phyloP scores from a whole-genome alignment of 176 grass and related monocot species.

The Leersia perrieri region DNA sequence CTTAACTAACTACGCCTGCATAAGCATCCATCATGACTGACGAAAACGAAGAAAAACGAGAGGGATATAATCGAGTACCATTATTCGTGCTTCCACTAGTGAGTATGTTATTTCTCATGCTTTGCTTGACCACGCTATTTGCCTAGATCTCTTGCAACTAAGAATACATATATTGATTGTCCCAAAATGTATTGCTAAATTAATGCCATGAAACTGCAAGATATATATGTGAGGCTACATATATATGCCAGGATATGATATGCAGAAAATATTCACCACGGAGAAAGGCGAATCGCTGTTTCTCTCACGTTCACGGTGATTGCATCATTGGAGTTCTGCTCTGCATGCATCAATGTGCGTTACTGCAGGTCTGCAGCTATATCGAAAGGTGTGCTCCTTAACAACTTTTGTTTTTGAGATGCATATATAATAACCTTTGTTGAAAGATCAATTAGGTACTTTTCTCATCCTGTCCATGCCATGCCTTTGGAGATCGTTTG shows the following conservation, averaged over 20 bases:
- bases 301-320: slow-evolving; percentile 29
- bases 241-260: neutral
- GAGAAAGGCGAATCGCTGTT: slow-evolving; percentile 40
- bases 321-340: slow-evolving; percentile 32
- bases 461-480: slow-evolving; percentile 36
- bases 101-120: neutral
- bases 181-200: neutral
- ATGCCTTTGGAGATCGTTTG: slow-evolving; percentile 36
- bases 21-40: slow-evolving; percentile 17
- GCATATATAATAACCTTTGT: slow-evolving; percentile 37
- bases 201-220: neutral
- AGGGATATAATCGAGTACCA: neutral
- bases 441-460: slow-evolving; percentile 44
- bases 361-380: neutral
- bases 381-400: slow-evolving; percentile 44
- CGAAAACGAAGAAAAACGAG: neutral
- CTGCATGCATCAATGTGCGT: slow-evolving; percentile 25
- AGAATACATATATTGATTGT: neutral
- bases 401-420: slow-evolving; percentile 46
- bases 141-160: neutral
- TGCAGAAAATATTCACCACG: neutral
- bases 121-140: slow-evolving; percentile 4
- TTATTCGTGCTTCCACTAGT: neutral
- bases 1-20: neutral
- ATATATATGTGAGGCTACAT: neutral